A percentile compares a stretch with the other conserved stretches of the same genome.
Conservation (phyloP, 108 stramenopile species). For the Cyclostephanos tholiformis region DNA sequence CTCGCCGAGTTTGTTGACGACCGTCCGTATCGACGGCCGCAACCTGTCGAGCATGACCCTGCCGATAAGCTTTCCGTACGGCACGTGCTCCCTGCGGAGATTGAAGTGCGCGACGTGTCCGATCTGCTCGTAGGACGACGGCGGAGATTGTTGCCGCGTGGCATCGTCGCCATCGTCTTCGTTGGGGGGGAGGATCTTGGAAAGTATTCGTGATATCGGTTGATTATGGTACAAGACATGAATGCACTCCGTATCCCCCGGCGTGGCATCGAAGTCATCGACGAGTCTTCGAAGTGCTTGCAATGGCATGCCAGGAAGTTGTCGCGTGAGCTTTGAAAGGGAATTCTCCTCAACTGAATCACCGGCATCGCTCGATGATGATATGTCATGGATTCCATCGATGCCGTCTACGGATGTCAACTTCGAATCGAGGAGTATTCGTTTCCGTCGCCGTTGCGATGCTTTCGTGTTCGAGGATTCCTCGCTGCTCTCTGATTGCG, state of each 20-base stretch:
- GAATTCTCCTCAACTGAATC: background rate
- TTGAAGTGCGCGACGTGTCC: constrained; percentile 98
- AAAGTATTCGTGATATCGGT: constrained; percentile 65
- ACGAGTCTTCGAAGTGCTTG: constrained; percentile 10
- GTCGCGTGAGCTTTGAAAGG: constrained; percentile 9
- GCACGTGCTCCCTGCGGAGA: constrained; percentile 76
- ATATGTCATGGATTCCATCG: background rate
- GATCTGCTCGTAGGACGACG: constrained; percentile 90
- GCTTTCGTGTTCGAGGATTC: background rate
- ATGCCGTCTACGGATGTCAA: background rate
- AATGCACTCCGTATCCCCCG: constrained; percentile 17
- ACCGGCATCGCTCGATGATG: background rate
- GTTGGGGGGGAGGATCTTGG: constrained; percentile 60
- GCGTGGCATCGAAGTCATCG: constrained; percentile 13
- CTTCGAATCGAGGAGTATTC: constrained; percentile 40
- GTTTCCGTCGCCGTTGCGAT: constrained; percentile 27
- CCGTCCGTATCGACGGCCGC: constrained; percentile 70
- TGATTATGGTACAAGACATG: constrained; percentile 58
- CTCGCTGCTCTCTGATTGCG: background rate
- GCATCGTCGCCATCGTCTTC: background rate
- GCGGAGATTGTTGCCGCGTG: constrained; percentile 52
- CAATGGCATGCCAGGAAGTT: constrained; percentile 19
- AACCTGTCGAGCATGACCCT: constrained; percentile 88
- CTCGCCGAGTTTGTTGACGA: constrained; percentile 94
- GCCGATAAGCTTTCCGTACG: constrained; percentile 87